Base-by-base conservation (phyloP, 257 asterid genomes). In the Scutellaria minor region DNA sequence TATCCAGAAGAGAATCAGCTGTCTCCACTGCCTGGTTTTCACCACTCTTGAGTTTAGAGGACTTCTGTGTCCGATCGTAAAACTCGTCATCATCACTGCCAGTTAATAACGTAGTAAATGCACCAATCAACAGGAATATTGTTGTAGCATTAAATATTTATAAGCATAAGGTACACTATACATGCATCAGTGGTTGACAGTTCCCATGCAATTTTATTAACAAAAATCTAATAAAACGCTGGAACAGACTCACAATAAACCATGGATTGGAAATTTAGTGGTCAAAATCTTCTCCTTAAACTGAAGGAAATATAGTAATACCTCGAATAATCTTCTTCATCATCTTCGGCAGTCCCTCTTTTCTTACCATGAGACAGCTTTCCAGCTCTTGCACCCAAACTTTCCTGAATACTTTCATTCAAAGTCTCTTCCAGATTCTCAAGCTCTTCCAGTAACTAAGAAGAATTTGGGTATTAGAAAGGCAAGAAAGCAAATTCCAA, bases 371-470 rank as follows among this genome's bases (percentile, higher is more conserved):
- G 80, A 70, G 87, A 65, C 40, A 71, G 63, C 84, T 81, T 82
- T 77, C 96, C 96, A 74, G 82, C 44, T 44, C 96, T 90, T 77
- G 99, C 98, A 80, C 98, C 99, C 41, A 91, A 6, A 82, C 99
- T 95, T 77, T 95, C 98, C 60, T 85, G 88, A 76, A 95, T 95
- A 70, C 99, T 92, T 66, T 91, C 99, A 74, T 95, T 95, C 83
- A 95, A 78, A 45, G 99, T 95, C 84, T 95, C 99, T 81, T 95
- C 99, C 89, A 95, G 80, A 75, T 87, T 95, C 83, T 95, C 99
- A 73, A 95, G 98, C 84, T 95, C 99, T 83, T 95, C 99, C 94
- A 90, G 44, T 70, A 95, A 77, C 99, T 95, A 82, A 56, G 39
- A 48, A 65, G 66, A 46, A 60, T 61, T 51, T 64, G 59, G 51